Base-by-base conservation (phyloP, 1,139 yeast genomes). In the Insectozyma bohioensis region DNA sequence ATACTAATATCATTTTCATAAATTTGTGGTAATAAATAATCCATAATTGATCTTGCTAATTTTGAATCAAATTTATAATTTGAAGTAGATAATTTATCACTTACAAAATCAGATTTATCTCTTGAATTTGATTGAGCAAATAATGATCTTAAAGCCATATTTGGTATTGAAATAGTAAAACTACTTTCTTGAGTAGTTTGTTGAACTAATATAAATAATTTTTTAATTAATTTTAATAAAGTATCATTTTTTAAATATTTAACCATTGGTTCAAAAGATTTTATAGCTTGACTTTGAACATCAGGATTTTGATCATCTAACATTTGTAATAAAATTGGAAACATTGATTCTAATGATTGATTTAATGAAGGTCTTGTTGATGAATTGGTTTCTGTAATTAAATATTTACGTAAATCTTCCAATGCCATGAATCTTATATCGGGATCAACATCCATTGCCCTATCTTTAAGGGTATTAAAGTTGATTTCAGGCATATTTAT, bases 401-500 rank as follows among this genome's bases (percentile, higher is more conserved):
- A 40, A 63, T 63, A 48, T 41, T 72, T 75, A 47, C 75, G 77
- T 47, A 86, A 69, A 51, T 87, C 96, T 46, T 78, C 85, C 41
- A 86, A 64, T 3, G 92, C 95, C 96, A 87, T 87, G 58, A 80
- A 86, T 51, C 95, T 69, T 46, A 84, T 66, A 52, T 87, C 96
- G 3, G 94, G 85, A 49, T 87, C 96, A 15, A 82, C 81, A 46
- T 79, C 85, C 33, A 65, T 63, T 13, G 80, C 76, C 47, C 68
- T 69, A 45, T 79, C 80, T 36, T 52, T 58, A 33, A 69, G 49
- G 12, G 53, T 29, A 33, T 46, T 50, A 43, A 59, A 47, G 34
- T 51, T 48, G 30, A 51, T 41, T 30, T 52, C 52, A 28, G 41
- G 42, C 53, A 48, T 49, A 13, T 21, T 26, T 26, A n/a, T 20